These are phyloP conservation scores for Cornus suecica DNA, from an alignment of 148 eudicot species.

Conservation along the genomic window DNA sequence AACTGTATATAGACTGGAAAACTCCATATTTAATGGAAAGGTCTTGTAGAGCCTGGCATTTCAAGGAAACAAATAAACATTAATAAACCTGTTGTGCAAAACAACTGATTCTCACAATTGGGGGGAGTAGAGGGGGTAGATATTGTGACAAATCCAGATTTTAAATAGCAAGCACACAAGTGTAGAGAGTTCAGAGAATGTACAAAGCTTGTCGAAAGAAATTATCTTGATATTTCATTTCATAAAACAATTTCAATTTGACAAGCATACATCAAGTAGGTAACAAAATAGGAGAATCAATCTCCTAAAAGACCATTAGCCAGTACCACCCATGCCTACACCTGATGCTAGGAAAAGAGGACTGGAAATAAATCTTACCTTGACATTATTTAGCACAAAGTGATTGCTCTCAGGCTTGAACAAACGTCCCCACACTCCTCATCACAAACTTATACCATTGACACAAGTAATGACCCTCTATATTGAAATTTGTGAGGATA, in stretches of 20 bases:
- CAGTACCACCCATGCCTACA: neutral
- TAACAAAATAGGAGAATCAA: neutral
- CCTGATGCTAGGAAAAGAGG: no score
- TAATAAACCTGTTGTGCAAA: neutral
- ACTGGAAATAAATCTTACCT: no score
- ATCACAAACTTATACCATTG: no score
- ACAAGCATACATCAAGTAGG: neutral
- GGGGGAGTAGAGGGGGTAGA: no score
- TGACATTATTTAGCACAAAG: no score
- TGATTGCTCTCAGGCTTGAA: no score
- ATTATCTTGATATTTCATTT: neutral
- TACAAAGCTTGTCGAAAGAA: neutral
- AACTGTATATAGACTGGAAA: slow-evolving; percentile 70
- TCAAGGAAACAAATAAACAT: slow-evolving; percentile 15
- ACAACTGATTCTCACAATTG: neutral
- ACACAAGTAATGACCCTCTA: no score
- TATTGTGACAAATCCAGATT: neutral
- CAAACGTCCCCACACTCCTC: no score
- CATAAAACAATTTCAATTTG: neutral
- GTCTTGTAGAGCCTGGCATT: slow-evolving; percentile 66
- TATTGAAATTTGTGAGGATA: no score
- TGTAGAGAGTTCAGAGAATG: slow-evolving; percentile 1
- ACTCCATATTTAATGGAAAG: slow-evolving; percentile 52
- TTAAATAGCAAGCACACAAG: neutral
- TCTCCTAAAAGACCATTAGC: neutral